Base-by-base conservation (phyloP, 176 grass and related monocot species). In the Pontederia paniculata region DNA sequence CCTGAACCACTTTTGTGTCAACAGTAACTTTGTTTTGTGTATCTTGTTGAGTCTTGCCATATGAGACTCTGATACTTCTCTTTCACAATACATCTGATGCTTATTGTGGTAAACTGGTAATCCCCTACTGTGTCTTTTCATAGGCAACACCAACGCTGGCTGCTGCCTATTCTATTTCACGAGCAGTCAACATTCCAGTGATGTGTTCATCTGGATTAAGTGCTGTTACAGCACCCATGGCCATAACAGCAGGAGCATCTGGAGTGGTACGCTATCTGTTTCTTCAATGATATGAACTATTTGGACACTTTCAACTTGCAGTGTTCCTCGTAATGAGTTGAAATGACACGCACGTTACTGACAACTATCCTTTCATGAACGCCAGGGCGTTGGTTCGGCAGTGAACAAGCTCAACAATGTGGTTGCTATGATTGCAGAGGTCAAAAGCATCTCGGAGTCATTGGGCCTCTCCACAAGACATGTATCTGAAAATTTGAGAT, bases 151-250 rank as follows among this genome's bases (percentile, higher is more conserved):
- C 93, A 69, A 97, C 93, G 63, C 64, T 97, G 12, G 93, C 86
- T 5, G 82, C 93, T 21, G 93, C 93, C 21, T 88, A 97, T 65
- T 90, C 83, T 19, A 88, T 97, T 63, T 97, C 93, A 0, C 21
- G 80, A 50, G 86, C 93, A 8, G 86, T 97, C 37, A 79, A 69
- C 46, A 81, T 96, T 69, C 86, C 91, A 7, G 91, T 96, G 43
- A 87, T 96, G 91, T 96, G 91, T 69, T 78, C 91, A 0, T 96
- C 93, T 12, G 86, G 93, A 19, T 73, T 97, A 67, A 90, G 86
- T 48, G 79, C 93, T 54, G 93, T 97, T 46, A 97, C 86, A 2
- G 83, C 93, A 62, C 93, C 83, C 17, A 88, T 91, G 86, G 93
- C 93, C 42, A 69, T 90, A 56, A 82, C 80, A 4, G 83, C 86